These are phyloP conservation scores for Candida sphagnicola DNA, from an alignment of 805 yeast genomes.

Conservation along the genomic window DNA sequence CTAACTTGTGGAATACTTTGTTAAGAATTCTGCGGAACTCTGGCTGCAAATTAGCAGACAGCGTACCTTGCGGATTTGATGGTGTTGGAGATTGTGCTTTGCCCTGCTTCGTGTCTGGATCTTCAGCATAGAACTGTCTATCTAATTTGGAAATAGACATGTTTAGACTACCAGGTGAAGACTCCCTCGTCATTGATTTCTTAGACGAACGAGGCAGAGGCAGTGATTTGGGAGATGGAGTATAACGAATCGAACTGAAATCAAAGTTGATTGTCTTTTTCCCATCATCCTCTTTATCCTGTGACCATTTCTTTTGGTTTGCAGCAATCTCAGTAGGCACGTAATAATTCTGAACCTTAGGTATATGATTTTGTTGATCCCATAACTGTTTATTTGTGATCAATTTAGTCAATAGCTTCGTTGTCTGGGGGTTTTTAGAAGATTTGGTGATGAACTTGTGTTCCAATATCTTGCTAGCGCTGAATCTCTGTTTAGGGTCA, in stretches of 20 bases:
- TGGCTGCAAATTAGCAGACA: no score
- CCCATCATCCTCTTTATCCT: constrained; percentile 8
- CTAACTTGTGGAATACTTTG: constrained; percentile 38
- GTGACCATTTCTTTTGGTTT: constrained; percentile 30
- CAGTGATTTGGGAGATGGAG: constrained; percentile 9
- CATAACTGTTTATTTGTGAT: constrained; percentile 34
- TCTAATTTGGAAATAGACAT: constrained; percentile 2
- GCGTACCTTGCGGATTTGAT: no score
- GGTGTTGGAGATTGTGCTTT: constrained; percentile 14
- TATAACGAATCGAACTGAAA: constrained; percentile 25
- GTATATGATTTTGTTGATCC: constrained; percentile 36
- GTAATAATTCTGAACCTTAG: constrained; percentile 27
- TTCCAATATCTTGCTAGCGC: constrained; percentile 28
- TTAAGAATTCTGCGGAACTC: constrained; percentile 35
- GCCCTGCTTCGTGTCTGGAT: no score
- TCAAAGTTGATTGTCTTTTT: constrained; percentile 28
- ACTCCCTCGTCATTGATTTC: constrained; percentile 15
- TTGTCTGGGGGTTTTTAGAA: constrained; percentile 8
- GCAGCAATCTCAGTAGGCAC: constrained; percentile 33
- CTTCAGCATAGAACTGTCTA: no score
- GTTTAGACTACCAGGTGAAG: constrained; percentile 13
- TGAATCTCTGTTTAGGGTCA: constrained; percentile 26
- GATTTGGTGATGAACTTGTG: constrained; percentile 29
- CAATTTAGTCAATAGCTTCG: constrained; percentile 22
- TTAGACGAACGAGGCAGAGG: constrained; percentile 9